Base-by-base conservation (phyloP, 2,329 filamentous ascomycete species). In the Rosellinia necatrix region DNA sequence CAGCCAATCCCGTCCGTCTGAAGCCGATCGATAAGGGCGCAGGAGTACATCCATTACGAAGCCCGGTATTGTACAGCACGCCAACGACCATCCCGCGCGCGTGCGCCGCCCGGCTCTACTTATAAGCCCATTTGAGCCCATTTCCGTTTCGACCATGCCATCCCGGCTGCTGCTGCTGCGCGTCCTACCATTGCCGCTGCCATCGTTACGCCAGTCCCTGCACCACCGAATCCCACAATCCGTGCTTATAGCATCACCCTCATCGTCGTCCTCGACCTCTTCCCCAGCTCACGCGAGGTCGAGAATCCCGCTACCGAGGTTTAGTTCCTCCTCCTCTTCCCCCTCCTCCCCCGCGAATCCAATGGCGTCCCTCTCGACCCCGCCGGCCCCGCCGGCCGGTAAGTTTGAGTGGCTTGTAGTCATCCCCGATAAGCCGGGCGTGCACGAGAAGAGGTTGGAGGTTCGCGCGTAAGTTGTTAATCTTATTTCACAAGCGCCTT, bases 381-480 rank as follows among this genome's bases (percentile, higher is more conserved):
- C 63, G 38, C 61, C 66, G 9, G 57, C 60, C 48, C 58, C 63
- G 38, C 61, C 66, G 9, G 57, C 65, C 27, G 65, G 62, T 58
- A 59, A 68, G 46, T 50, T 52, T 25, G 66, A 70, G 71, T 91
- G 86, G 77, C 80, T 91, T 32, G 85, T 87, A 64, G 78, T 91
- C 55, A 69, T 90, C 32, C 88, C 86, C 10, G 88, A 91, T 71
- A 82, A 85, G 71, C 80, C 85, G 1, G 84, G 81, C 35, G 76
- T 72, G 17, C 73, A 80, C 56, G 78, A 78, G 62, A 88, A 87
- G 78, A 78, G 88, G 51, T 73, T 89, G 22, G 81, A 84, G 63
- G 78, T 85, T 41, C 77, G 84, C 60, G 71, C 77, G 84, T 87
- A 70, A 65, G 81, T 76, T 17, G 9, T 35, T 35, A 4, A 15